A percentile compares a stretch with the other conserved stretches of the same genome.
These are phyloP conservation scores for Neophaeococcomyces aloes DNA, from an alignment of 2,329 filamentous ascomycete genomes.

Conservation along the genomic window DNA sequence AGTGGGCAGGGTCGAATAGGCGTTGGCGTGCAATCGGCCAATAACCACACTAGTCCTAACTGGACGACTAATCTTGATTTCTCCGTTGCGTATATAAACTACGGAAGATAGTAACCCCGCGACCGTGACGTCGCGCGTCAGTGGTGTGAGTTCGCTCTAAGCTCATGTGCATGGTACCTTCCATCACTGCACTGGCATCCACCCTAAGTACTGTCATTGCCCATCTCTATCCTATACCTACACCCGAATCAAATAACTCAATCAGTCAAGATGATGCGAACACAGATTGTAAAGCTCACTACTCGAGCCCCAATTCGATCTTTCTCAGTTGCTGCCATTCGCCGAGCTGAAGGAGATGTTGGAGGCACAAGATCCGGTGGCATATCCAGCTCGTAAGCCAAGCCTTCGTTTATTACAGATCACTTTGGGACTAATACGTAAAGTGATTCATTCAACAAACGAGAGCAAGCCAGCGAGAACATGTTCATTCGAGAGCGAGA, in stretches of 20 bases:
- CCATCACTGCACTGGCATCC: not conserved
- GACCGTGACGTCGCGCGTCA: too few species aligned
- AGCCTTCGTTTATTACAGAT: slow-evolving; percentile 13
- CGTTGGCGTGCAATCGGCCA: slow-evolving; percentile 1
- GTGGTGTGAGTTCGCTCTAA: too few species aligned
- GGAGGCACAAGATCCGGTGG: slow-evolving; percentile 39
- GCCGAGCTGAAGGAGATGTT: slow-evolving; percentile 60
- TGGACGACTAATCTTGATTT: slow-evolving; percentile 6
- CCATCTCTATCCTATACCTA: not conserved
- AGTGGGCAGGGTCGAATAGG: slow-evolving; percentile 3
- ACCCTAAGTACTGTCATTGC: not conserved
- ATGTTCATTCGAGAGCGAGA: slow-evolving; percentile 78
- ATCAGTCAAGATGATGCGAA: slow-evolving; percentile 53
- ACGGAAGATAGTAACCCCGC: too few species aligned
- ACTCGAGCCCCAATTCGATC: slow-evolving; percentile 41
- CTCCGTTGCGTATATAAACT: too few species aligned
- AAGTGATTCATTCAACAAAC: slow-evolving; percentile 86
- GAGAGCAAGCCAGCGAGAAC: slow-evolving; percentile 79
- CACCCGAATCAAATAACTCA: slow-evolving; percentile 7
- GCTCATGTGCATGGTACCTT: not conserved
- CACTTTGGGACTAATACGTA: not conserved
- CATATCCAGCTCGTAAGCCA: slow-evolving; percentile 29
- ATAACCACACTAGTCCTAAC: slow-evolving; percentile 1
- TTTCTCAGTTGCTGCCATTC: slow-evolving; percentile 54
- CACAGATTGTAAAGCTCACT: slow-evolving; percentile 48